These are phyloP conservation scores for Diaporthe citri DNA, from an alignment of 2,329 filamentous ascomycete species.

Conservation along the genomic window DNA sequence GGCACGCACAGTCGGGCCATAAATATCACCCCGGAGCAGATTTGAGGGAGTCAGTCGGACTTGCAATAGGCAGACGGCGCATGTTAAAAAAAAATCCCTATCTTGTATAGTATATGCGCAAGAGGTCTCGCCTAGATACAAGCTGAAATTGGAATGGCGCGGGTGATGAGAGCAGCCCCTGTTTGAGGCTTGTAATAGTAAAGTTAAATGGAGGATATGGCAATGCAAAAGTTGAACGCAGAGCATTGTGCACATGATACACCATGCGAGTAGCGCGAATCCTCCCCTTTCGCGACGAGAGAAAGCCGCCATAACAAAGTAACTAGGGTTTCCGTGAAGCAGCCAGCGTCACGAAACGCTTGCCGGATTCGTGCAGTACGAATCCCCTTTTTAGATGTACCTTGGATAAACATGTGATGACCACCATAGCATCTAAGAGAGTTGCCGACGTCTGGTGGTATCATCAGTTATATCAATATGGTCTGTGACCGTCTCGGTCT, in stretches of 20 bases:
- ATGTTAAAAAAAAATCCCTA: neutral
- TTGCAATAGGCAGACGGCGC: neutral
- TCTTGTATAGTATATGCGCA: neutral
- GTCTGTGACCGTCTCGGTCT: constrained; percentile 18
- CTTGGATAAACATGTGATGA: neutral
- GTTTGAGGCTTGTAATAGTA: constrained; percentile 9
- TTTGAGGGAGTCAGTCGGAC: neutral
- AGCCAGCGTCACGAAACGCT: neutral
- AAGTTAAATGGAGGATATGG: neutral
- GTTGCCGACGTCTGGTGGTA: constrained; percentile 25
- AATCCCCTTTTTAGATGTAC: neutral
- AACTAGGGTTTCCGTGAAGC: neutral
- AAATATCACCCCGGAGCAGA: neutral
- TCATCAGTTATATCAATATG: constrained; percentile 2
- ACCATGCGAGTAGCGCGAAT: neutral
- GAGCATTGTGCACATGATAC: neutral
- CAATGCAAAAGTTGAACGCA: neutral
- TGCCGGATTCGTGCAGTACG: neutral
- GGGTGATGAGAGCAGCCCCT: neutral
- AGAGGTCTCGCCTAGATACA: neutral
- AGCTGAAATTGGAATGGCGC: neutral
- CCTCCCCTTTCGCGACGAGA: neutral
- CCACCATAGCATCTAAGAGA: too few species aligned
- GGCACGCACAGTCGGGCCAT: neutral
- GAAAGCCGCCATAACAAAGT: neutral